A percentile compares a stretch with the other conserved stretches of the same genome.
phyloP scores from a whole-genome alignment of 768 basidiomycete genomes.

The Trametes gibbosa region DNA sequence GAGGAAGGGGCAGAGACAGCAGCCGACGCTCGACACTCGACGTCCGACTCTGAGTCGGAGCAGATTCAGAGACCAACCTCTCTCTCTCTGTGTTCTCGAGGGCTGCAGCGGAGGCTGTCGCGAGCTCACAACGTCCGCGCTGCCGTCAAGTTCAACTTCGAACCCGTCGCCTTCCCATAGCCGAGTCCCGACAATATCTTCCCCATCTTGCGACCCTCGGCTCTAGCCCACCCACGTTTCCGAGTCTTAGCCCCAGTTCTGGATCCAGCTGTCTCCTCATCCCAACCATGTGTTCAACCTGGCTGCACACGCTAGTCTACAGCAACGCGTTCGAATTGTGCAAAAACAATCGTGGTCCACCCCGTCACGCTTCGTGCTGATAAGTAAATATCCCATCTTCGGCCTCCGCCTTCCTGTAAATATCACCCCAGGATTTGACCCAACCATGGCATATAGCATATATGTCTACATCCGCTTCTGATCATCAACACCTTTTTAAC shows the following conservation, averaged over 20 bases:
- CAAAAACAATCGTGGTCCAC: no score
- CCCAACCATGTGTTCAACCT: no score
- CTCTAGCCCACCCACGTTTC: not conserved
- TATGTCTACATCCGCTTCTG: constrained; percentile 8
- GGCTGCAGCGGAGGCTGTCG: no score
- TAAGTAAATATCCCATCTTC: not conserved
- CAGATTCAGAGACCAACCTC: no score
- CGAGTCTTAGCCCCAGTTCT: no score
- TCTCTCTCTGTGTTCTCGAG: no score
- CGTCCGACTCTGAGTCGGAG: no score
- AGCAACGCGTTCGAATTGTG: no score
- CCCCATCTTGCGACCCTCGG: not conserved
- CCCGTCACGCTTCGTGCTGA: no score
- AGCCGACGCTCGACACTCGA: no score
- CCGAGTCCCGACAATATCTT: not conserved
- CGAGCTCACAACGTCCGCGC: not conserved
- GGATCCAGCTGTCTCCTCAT: not conserved
- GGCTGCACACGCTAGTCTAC: no score
- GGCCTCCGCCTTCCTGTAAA: not conserved
- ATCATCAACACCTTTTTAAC: constrained; percentile 13
- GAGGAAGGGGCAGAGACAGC: not conserved
- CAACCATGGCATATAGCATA: not conserved
- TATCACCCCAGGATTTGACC: not conserved
- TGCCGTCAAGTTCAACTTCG: not conserved
- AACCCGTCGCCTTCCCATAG: not conserved